Evolutionary conservation across 768 basidiomycete genomes (phyloP), one percentile per base, ranked within the genome.

Genomic region (Termitomyces sp.): DNA sequence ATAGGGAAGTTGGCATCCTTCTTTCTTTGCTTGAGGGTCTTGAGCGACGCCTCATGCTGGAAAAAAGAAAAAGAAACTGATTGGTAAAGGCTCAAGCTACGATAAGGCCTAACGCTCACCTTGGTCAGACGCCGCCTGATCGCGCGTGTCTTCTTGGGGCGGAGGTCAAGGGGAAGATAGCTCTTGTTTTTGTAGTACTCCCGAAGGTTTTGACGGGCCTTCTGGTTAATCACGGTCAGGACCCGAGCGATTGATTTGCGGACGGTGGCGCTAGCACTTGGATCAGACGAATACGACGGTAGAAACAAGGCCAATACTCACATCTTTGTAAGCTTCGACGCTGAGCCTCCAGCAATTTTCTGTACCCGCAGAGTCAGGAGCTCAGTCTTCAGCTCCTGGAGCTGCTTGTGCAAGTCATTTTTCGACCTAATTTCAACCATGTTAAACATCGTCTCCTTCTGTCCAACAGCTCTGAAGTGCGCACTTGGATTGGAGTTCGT

Each of bases 201-300:
- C 59, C 94, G 92, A 67, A 97, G 87, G 79, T 95, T 94, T 82
- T 94, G 91, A 68, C 96, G 92, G 68, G 90, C 88, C 80, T 99
- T 99, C 76, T 94, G 91, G 90, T 97, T 98, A 84, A 91, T 96
- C 70, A 98, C 95, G 48, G 97, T 99, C 80, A 98, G 77, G 67
- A 98, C 96, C 59, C 97, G 94, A 65, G 97, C 97, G 73, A 99
- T 93, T 66, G 94, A 96, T 82, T 98, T 98, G 84, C 97, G 96
- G 77, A 98, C 94, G 67, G 91, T 84, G 77, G 89, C 87, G 78
- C 97, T 99, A 66, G 7, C 11, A 42, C 11, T 24, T 46, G 12
- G 4, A 28, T 57, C 5, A 58, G 39, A 39, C 28, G 7, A 50
- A 20, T n/a, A 54, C 62, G 35, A 61, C 48, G 32, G 28, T 4